Evolutionary conservation across 2,329 filamentous ascomycete genomes (phyloP).

Genomic region (Moelleriella libera): DNA sequence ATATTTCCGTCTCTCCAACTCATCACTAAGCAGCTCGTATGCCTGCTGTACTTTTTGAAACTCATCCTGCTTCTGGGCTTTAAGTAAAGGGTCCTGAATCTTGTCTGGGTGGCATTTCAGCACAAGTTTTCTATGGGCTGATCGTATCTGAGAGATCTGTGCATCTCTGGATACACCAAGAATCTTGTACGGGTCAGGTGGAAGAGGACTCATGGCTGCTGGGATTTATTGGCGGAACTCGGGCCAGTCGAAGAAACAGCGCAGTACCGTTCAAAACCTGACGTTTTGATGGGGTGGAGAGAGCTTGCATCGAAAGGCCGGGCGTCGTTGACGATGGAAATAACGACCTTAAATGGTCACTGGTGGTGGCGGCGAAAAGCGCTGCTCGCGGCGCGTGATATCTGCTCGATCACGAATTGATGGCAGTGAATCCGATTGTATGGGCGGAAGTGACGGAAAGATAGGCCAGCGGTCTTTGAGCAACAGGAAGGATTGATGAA

Average conservation of each 20-base stretch:
- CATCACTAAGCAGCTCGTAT: conserved; percentile 79
- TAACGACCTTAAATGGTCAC: not conserved
- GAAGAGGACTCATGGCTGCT: conserved; percentile 31
- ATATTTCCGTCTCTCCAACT: conserved; percentile 57
- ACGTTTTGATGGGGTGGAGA: not conserved
- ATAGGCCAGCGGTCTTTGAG: not conserved
- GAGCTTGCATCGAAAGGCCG: not conserved
- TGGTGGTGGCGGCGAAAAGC: not conserved
- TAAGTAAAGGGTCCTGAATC: conserved; percentile 62
- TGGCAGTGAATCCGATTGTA: not conserved
- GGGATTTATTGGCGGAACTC: conserved; percentile 4
- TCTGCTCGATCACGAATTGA: not conserved
- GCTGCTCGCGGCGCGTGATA: not conserved
- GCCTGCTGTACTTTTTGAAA: conserved; percentile 89
- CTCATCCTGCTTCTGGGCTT: conserved; percentile 67
- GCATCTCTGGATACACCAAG: conserved; percentile 64
- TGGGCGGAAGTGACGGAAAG: not conserved
- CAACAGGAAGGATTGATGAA: too few species aligned
- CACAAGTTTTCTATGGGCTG: conserved; percentile 71
- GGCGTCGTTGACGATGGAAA: not conserved
- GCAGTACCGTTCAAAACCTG: conserved; percentile 2
- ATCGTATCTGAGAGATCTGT: conserved; percentile 56
- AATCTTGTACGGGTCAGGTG: conserved; percentile 65
- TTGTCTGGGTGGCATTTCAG: conserved; percentile 89
- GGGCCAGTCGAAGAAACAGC: not conserved